Percentiles rank a stretch among this genome's conserved stretches.
Evolutionary conservation across 768 basidiomycete species (phyloP).

Genomic region (Phanerochaete carnosa): DNA sequence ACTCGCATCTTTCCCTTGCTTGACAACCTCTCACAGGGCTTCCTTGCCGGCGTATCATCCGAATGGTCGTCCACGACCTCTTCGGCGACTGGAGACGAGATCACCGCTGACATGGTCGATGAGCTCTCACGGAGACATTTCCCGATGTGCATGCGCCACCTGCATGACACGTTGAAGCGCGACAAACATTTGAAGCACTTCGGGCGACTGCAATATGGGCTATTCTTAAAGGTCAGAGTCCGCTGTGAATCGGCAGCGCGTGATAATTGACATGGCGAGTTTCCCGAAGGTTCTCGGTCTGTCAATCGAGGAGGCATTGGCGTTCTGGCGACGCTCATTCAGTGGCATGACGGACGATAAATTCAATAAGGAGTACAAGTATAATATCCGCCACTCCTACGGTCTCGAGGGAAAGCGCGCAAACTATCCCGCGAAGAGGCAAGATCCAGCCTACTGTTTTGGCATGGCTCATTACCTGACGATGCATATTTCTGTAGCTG

Average conservation of each 20-base stretch:
- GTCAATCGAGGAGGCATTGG: constrained; percentile 89
- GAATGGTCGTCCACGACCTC: constrained; percentile 66
- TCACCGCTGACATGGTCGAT: constrained; percentile 95
- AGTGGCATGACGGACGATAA: constrained; percentile 81
- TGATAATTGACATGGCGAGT: not conserved
- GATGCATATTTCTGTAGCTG: constrained; percentile 54
- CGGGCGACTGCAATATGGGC: constrained; percentile 84
- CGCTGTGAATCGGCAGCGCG: not conserved
- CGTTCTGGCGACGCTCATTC: constrained; percentile 92
- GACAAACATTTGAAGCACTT: constrained; percentile 91
- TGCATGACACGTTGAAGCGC: constrained; percentile 74
- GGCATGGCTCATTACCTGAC: not conserved
- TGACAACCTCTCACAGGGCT: constrained; percentile 88
- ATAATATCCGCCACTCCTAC: constrained; percentile 94
- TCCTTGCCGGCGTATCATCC: constrained; percentile 85
- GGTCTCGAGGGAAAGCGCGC: constrained; percentile 93
- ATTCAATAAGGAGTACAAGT: constrained; percentile 97
- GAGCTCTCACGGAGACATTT: constrained; percentile 84
- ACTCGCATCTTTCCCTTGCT: constrained; percentile 86
- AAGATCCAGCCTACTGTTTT: constrained; percentile 12
- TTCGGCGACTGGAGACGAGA: constrained; percentile 53
- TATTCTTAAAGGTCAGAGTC: constrained; percentile 84
- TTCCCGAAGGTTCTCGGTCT: constrained; percentile 79
- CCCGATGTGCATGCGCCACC: constrained; percentile 91
- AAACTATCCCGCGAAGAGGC: constrained; percentile 94